phyloP scores from a whole-genome alignment of 176 grass and related monocot species.

The Musa itinerans region DNA sequence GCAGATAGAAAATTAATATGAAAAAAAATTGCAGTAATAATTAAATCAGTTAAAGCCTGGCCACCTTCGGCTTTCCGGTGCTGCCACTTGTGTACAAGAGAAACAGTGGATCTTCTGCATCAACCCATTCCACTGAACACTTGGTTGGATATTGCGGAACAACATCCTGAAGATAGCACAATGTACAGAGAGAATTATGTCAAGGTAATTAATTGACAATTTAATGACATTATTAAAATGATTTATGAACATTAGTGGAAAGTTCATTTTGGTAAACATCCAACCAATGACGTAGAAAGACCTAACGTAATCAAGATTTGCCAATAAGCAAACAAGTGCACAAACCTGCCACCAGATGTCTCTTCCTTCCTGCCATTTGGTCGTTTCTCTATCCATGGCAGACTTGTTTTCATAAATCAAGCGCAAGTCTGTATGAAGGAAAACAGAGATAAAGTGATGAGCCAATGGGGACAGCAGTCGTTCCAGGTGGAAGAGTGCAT shows the following conservation, averaged over 20 bases:
- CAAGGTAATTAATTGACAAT: neutral
- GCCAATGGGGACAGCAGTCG: neutral
- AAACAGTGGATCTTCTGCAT: slow-evolving; percentile 96
- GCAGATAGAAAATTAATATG: slow-evolving; percentile 11
- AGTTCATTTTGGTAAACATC: neutral
- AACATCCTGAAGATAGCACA: slow-evolving; percentile 44
- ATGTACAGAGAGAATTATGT: neutral
- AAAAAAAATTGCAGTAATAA: slow-evolving; percentile 9
- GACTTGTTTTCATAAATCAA: slow-evolving; percentile 73
- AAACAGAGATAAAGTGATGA: slow-evolving; percentile 10
- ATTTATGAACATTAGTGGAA: neutral
- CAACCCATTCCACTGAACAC: slow-evolving; percentile 85
- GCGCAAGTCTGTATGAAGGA: slow-evolving; percentile 46
- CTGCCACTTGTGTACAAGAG: slow-evolving; percentile 97
- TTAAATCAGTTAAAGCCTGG: neutral
- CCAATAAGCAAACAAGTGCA: neutral
- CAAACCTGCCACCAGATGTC: slow-evolving; percentile 90
- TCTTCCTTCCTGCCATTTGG: slow-evolving; percentile 51
- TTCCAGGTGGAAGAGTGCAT: neutral
- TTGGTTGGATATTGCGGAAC: slow-evolving; percentile 59
- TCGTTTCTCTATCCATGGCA: slow-evolving; percentile 66
- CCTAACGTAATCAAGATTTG: neutral
- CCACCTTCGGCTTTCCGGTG: slow-evolving; percentile 94
- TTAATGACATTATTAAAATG: neutral
- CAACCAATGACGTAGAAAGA: neutral